Base-by-base conservation (phyloP, 306 rosid species). In the Argentina anserina region DNA sequence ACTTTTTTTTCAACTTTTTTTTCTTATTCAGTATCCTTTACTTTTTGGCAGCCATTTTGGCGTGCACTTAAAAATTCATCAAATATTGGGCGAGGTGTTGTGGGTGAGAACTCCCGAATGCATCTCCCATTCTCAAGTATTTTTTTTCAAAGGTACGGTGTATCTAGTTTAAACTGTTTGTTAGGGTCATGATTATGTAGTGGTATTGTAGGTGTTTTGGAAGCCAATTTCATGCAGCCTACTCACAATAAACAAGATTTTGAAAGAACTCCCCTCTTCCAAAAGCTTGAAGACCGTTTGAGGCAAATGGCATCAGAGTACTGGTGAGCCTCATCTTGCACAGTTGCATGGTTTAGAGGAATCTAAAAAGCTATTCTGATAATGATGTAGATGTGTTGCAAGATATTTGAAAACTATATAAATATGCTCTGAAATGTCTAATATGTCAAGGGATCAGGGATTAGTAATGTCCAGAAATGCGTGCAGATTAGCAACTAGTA, bases 161-260 rank as follows among this genome's bases (percentile, higher is more conserved):
- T 64, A 28, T 11, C 46, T n/a, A 47, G 73, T 31, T 69, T 17
- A 69, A 34, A n/a, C 33, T 11, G 46, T 34, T 69, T 13, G 23
- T 33, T 50, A 34, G 23, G 45, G 26, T 68, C 34, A 49, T 69
- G 62, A 69, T 50, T 34, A n/a, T 23, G 60, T 41, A 40, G 39
- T 3, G 14, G 13, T 58, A 29, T 74, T 74, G 58, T 70, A 94
- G 98, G 98, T 71, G 72, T 94, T 82, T 75, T 91, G 76, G 90
- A 86, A 79, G 96, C 98, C 72, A 86, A 89, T 82, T 89, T 86
- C 82, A 72, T 94, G 60, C 86, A 89, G 78, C 98, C 98, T 34
- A 81, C 96, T 20, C 98, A 94, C 84, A 84, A 89, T 75, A 94
- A 94, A 80, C 98, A 94, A 85, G 98, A 91, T 77, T 94, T 94